phyloP scores from a whole-genome alignment of 169 alveolate genomes.

The Amoebophrya sp. region DNA sequence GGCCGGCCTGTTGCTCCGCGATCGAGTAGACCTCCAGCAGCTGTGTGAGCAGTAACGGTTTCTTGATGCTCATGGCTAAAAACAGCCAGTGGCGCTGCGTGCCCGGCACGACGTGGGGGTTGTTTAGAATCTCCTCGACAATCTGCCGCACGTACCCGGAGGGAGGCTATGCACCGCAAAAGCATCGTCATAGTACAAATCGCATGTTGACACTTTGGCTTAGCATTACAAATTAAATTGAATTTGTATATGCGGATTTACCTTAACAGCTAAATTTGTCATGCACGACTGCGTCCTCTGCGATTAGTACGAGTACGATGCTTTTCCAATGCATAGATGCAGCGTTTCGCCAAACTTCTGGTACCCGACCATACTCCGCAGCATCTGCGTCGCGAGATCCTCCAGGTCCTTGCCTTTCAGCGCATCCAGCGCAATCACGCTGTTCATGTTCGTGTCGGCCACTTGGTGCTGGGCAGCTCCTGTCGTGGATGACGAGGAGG shows the following conservation, averaged over 20 bases:
- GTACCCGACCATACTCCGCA: neutral
- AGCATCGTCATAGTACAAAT: no score
- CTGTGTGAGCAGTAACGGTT: neutral
- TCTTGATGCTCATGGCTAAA: neutral
- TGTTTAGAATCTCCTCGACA: neutral
- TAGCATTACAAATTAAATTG: no score
- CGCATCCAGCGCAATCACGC: neutral
- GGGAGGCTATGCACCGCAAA: no score
- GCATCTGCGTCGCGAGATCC: neutral
- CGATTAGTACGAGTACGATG: no score
- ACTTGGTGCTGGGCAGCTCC: no score
- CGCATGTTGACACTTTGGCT: no score
- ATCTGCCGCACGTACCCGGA: neutral
- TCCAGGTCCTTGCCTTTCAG: neutral
- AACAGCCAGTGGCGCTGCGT: neutral
- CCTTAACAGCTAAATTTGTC: no score
- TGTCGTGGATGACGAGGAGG: no score
- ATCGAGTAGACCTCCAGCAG: neutral
- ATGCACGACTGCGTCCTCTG: no score
- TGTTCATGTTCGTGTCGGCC: no score
- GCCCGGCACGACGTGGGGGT: neutral
- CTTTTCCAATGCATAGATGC: no score
- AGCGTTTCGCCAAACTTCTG: neutral
- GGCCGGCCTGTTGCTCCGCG: neutral
- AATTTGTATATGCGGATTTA: no score